Percentiles rank a stretch among this genome's conserved stretches.
Conservation (phyloP, 2,329 filamentous ascomycete genomes). For the Phialophora tarda region DNA sequence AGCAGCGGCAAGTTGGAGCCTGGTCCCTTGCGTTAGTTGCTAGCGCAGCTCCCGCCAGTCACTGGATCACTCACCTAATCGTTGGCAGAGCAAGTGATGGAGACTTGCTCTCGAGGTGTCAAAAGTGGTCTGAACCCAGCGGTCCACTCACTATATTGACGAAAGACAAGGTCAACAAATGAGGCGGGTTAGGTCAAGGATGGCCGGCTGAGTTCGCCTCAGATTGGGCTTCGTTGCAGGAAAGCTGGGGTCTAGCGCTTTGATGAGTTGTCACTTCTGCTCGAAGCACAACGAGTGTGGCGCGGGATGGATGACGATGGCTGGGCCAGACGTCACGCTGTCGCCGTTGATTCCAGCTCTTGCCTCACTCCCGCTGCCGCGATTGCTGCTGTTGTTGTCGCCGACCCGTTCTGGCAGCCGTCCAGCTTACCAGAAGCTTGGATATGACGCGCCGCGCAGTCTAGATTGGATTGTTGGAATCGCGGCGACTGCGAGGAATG, state of each 20-base stretch:
- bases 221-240: constrained; percentile 54
- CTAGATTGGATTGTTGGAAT: constrained; percentile 27
- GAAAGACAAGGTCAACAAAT: constrained; percentile 33
- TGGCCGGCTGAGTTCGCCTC: constrained; percentile 35
- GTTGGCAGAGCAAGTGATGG: constrained; percentile 14
- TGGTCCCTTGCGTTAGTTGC: constrained; percentile 50
- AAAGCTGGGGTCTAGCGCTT: constrained; percentile 44
- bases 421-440: constrained; percentile 35
- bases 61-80: constrained; percentile 46
- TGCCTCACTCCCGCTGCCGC: constrained; percentile 5
- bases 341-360: constrained; percentile 25
- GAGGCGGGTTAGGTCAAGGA: constrained; percentile 35
- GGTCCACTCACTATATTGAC: constrained; percentile 35
- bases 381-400: constrained; percentile 11
- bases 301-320: constrained; percentile 31
- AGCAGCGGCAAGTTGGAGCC: constrained; percentile 48
- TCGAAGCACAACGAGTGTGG: constrained; percentile 23
- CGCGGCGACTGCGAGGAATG: constrained; percentile 32
- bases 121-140: constrained; percentile 28
- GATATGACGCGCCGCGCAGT: constrained; percentile 25
- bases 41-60: constrained; percentile 51
- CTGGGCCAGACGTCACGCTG: constrained; percentile 24
- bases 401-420: constrained; percentile 14
- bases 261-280: constrained; percentile 52
- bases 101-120: constrained; percentile 21